Evolutionary conservation across 1,284 basidiomycete species (phyloP).

Genomic region (Ceratobasidium papillatum): DNA sequence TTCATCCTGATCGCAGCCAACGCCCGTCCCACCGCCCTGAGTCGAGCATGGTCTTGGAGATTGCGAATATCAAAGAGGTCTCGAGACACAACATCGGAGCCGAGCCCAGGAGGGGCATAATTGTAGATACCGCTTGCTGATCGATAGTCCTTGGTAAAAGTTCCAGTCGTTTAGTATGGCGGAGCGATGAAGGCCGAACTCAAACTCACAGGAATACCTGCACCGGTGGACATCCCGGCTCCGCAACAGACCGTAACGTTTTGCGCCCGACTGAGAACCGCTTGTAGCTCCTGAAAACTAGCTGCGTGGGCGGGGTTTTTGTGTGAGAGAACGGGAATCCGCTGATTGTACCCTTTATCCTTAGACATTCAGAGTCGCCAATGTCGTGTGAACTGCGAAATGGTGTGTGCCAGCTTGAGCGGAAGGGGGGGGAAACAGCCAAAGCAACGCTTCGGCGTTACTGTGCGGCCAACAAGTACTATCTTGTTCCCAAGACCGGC

Average conservation of each 20-base stretch:
- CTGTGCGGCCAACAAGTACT: too few species aligned
- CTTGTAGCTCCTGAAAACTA: neutral
- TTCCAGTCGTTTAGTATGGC: neutral
- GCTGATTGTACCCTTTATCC: neutral
- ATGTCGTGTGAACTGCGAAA: too few species aligned
- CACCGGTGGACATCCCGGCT: constrained; percentile 25
- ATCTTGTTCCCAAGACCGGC: too few species aligned
- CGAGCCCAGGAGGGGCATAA: neutral
- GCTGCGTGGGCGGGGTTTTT: neutral
- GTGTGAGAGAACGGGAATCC: neutral
- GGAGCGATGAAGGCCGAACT: neutral
- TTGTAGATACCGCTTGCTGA: constrained; percentile 8
- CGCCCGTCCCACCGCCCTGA: neutral
- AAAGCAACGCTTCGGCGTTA: too few species aligned
- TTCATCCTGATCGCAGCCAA: neutral
- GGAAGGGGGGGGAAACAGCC: too few species aligned
- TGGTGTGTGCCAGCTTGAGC: too few species aligned
- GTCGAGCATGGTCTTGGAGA: neutral
- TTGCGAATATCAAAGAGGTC: constrained; percentile 12
- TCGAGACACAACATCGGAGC: neutral
- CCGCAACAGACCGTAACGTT: constrained; percentile 7
- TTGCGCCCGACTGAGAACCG: neutral
- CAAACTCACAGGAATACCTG: constrained; percentile 27
- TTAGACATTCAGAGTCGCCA: too few species aligned
- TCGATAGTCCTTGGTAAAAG: constrained; percentile 13